Conservation (phyloP, 225 moss, liverwort and hornwort species). For the Marchantia polymorpha region DNA sequence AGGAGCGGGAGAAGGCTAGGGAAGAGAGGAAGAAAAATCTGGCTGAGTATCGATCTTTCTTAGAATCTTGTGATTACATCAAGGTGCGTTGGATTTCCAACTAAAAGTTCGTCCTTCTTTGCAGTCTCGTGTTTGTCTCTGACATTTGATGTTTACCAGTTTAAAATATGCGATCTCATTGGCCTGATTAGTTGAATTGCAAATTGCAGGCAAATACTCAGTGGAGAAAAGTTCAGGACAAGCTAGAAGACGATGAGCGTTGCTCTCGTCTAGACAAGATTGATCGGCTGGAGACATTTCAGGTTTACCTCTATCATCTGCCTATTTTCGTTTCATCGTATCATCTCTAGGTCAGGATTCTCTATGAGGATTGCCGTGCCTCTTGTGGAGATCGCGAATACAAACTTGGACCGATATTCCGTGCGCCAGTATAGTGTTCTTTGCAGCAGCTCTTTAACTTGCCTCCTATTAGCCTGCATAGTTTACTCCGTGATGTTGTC, state of each 20-base stretch:
- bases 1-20: constrained; percentile 98
- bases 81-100: constrained; percentile 46
- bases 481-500: too few relatives aligned
- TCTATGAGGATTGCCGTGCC: too few relatives aligned
- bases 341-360: background rate
- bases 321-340: background rate
- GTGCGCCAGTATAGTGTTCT: too few relatives aligned
- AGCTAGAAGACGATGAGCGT: constrained; percentile 95
- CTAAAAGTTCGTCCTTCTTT: too few relatives aligned
- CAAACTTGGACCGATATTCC: too few relatives aligned
- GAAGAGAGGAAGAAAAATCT: constrained; percentile 94
- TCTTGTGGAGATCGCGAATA: too few relatives aligned
- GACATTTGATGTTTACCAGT: background rate
- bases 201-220: constrained; percentile 73
- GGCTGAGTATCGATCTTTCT: constrained; percentile 71
- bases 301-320: constrained; percentile 42
- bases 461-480: too few relatives aligned
- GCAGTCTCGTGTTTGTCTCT: background rate
- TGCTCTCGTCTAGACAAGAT: constrained; percentile 94
- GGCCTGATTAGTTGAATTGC: background rate
- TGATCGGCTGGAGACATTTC: constrained; percentile 91
- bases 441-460: too few relatives aligned
- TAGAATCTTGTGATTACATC: constrained; percentile 92
- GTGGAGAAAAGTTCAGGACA: constrained; percentile 97
- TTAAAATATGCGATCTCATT: background rate